phyloP scores from a whole-genome alignment of 352 stramenopile species.

The Salisapilia sapeloensis region DNA sequence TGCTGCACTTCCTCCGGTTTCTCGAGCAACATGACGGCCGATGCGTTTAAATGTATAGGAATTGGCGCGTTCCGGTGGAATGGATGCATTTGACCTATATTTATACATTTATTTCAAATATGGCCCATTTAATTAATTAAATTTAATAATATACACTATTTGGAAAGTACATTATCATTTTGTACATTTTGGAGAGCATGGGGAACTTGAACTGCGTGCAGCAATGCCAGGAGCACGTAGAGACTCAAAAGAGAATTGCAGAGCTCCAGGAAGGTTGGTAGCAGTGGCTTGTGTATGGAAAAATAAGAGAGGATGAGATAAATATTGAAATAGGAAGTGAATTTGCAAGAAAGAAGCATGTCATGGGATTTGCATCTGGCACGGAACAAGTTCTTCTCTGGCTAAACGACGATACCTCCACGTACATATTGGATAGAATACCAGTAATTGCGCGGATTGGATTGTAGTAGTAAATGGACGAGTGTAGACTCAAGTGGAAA shows the following conservation, averaged over 20 bases:
- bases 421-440: slow-evolving; percentile 6
- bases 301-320: neutral
- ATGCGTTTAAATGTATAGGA: too few species aligned
- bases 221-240: slow-evolving; percentile 49
- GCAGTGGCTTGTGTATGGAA: neutral
- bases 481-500: neutral
- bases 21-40: slow-evolving; percentile 80
- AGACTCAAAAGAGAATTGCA: slow-evolving; percentile 40
- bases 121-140: too few species aligned
- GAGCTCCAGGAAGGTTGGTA: slow-evolving; percentile 51
- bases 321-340: slow-evolving; percentile 13
- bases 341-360: slow-evolving; percentile 63
- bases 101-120: too few species aligned
- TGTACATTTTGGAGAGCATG: slow-evolving; percentile 16
- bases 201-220: slow-evolving; percentile 72
- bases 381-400: slow-evolving; percentile 43
- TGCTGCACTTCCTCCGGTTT: slow-evolving; percentile 66
- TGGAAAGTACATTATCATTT: slow-evolving; percentile 1
- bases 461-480: neutral
- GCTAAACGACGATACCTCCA: slow-evolving; percentile 42
- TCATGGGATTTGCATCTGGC: slow-evolving; percentile 43
- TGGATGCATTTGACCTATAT: too few species aligned
- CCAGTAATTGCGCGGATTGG: neutral
- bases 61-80: too few species aligned
- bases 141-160: slow-evolving; percentile 1